Evolutionary conservation across 306 rosid genomes (phyloP), one percentile per base, ranked within the genome.

Genomic region (Quercus gilva): DNA sequence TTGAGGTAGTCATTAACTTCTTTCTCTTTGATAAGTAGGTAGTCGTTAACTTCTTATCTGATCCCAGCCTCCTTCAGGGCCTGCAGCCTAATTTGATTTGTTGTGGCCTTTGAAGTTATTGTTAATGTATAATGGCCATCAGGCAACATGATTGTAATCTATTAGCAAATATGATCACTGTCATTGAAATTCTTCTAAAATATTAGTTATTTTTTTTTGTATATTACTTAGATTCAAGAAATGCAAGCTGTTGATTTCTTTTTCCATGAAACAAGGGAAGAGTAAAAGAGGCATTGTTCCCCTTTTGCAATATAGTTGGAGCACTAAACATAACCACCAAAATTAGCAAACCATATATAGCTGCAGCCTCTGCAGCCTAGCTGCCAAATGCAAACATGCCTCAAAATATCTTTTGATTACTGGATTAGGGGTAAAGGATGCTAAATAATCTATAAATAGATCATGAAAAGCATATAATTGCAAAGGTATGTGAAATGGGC

Each of bases 381-480:
- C 43, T 55, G 58, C 52, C 43, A 51, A 65, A 35, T 35, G 41
- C 4, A 35, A 35, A 2, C 41, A 35, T 55, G 17, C 58, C 58
- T 55, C 20, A 15, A 55, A 14, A 55, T 15, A 18, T 55, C n/a
- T 55, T 55, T 55, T 15, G 58, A 55, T 15, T 2, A 15, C 58
- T 55, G 5, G 45, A 29, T 23, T 23, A 60, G 26, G n/a, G 55
- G 23, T 31, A 65, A 55, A 64, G 19, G 23, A 23, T 55, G 21
- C 55, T 53, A 6, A n/a, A 55, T 72, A n/a, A 63, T 8, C 19
- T 69, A 19, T 69, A 31, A 5, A 60, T 76, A 23, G 23, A 43
- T 25, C 74, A 76, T 52, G 53, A 25, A 31, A 71, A 35, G 69
- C 67, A 76, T 76, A 33, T 23, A 49, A 58, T 81, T 81, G 2